Evolutionary conservation across 345 rosid species (phyloP), one percentile per base, ranked within the genome.

Genomic region (Chamaenerion angustifolium): DNA sequence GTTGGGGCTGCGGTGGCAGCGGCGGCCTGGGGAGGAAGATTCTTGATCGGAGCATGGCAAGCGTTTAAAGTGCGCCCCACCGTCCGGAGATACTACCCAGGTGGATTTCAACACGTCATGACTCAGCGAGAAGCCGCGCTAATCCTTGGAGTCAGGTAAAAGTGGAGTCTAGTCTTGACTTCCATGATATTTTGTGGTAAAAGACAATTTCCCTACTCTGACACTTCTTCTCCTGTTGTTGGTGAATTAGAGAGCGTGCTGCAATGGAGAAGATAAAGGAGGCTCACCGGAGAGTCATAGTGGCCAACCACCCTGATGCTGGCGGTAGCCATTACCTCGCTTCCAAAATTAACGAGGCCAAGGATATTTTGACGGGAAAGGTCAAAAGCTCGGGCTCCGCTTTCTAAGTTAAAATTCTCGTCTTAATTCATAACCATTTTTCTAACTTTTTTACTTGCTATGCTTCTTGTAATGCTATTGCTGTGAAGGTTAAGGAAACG

Each of bases 281-380:
- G 71, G 97, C 95, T 12, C 95, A 88, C 55, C 72, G 89, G 71
- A 21, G 25, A 71, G 95, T 81, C 16, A 83, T 89, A 95, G 90
- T 82, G 15, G 97, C 97, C 44, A 85, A 85, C 73, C 95, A 81
- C 66, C 97, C 90, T 1, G 95, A 82, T 65, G 90, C 93, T 0
- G 97, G 95, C 31, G 25, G 25, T 4, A 21, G 25, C 25, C 25
- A 21, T 21, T 21, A 21, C 25, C 25, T 21, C 25, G 25, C 25
- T 21, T 21, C 25, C 25, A 21, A 21, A 4, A 4, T 21, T 21
- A 21, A 21, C 25, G 25, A 21, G 4, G 25, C 25, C 25, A 21
- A 21, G 25, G 25, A 21, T 21, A 21, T 21, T 4, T 21, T 21
- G 25, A 21, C 25, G 7, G 94, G 94, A 12, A 89, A 81, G 71